Percentiles rank a stretch among this genome's conserved stretches.
Conservation (phyloP, 1,284 basidiomycete species). For the Moniliophthora roreri region DNA sequence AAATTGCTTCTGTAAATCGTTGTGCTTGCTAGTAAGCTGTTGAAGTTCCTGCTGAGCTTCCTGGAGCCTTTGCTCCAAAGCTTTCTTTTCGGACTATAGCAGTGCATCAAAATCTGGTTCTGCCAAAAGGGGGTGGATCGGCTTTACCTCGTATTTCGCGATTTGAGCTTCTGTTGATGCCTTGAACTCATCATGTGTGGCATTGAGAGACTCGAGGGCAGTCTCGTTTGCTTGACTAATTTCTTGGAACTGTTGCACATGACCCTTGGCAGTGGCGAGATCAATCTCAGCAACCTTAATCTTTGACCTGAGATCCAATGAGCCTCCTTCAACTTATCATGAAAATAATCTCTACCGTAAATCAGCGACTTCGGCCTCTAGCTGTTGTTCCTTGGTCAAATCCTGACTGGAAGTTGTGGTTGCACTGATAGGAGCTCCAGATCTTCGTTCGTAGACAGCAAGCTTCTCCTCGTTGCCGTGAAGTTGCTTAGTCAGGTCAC, state of each 20-base stretch:
- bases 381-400: constrained; percentile 70
- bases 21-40: constrained; percentile 48
- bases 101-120: constrained; percentile 6
- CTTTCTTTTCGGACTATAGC: constrained; percentile 63
- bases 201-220: constrained; percentile 68
- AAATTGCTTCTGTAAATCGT: constrained; percentile 62
- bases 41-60: constrained; percentile 57
- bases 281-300: constrained; percentile 79
- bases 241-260: constrained; percentile 82
- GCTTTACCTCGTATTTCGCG: constrained; percentile 61
- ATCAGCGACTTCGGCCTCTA: constrained; percentile 84
- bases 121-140: not conserved
- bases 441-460: constrained; percentile 80
- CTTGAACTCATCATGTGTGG: constrained; percentile 80
- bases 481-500: constrained; percentile 69
- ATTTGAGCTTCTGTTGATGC: constrained; percentile 65
- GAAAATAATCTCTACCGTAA: constrained; percentile 54
- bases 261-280: constrained; percentile 63
- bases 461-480: constrained; percentile 83
- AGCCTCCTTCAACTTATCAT: no score
- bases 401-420: constrained; percentile 39
- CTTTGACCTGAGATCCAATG: constrained; percentile 48
- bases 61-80: constrained; percentile 63
- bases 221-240: constrained; percentile 82
- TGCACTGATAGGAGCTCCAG: constrained; percentile 32